These are phyloP conservation scores for Gracilaria domingensis DNA, from an alignment of 23 red algal species.

Conservation along the genomic window DNA sequence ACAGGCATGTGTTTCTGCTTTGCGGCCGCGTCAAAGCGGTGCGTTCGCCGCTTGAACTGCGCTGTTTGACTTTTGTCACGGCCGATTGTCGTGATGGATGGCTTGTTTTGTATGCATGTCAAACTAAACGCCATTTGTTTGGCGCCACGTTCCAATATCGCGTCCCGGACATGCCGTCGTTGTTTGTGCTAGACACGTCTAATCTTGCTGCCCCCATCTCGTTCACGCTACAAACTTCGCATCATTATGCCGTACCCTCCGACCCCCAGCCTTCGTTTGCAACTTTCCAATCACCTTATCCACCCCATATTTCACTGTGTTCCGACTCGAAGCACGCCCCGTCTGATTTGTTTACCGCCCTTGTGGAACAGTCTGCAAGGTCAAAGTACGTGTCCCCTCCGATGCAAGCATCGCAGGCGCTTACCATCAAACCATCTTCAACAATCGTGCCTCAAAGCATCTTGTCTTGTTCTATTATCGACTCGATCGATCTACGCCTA, in stretches of 20 bases:
- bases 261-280: background rate
- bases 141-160: conserved; percentile 15
- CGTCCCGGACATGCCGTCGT: background rate
- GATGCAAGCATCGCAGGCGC: background rate
- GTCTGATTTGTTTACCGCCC: background rate
- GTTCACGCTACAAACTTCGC: background rate
- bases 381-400: background rate
- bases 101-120: conserved; percentile 3
- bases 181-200: conserved; percentile 31
- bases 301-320: background rate
- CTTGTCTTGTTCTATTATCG: conserved; percentile 29
- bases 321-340: background rate
- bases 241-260: background rate
- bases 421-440: background rate
- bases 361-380: background rate
- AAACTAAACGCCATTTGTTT: conserved; percentile 16
- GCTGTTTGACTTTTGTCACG: background rate
- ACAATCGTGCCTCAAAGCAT: conserved; percentile 2
- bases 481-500: conserved; percentile 7
- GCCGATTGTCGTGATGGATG: background rate
- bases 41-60: background rate
- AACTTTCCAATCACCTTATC: background rate
- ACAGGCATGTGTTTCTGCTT: conserved; percentile 25
- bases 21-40: background rate
- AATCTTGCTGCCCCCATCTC: background rate